Evolutionary conservation across 2,329 filamentous ascomycete genomes (phyloP).

Genomic region (Botrytis porri): DNA sequence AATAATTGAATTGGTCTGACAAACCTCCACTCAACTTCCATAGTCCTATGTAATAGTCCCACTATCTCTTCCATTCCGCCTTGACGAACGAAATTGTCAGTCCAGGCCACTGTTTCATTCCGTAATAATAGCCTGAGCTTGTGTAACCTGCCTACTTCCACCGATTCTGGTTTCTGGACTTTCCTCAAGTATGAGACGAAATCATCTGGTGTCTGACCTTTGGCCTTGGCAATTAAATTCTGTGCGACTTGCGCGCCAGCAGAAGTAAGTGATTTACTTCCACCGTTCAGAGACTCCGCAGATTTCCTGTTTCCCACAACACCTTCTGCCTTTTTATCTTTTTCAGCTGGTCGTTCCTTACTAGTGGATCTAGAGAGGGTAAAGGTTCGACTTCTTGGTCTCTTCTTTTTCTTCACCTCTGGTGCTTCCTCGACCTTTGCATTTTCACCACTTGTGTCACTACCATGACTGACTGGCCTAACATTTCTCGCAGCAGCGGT

Average conservation of each 20-base stretch:
- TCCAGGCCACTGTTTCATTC: conserved; percentile 95
- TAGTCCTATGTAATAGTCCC: conserved; percentile 80
- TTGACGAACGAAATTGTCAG: conserved; percentile 83
- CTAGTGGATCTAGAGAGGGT: conserved; percentile 45
- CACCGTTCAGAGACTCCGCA: conserved; percentile 63
- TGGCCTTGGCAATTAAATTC: conserved; percentile 63
- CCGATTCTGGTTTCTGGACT: conserved; percentile 73
- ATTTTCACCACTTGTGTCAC: conserved; percentile 41
- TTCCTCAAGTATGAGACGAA: conserved; percentile 84
- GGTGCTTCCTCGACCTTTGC: conserved; percentile 39
- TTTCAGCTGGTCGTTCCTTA: conserved; percentile 60
- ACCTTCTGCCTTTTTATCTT: conserved; percentile 67
- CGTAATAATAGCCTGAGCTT: conserved; percentile 85
- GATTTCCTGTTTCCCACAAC: conserved; percentile 68
- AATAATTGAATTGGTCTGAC: conserved; percentile 41
- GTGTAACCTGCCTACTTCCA: conserved; percentile 93
- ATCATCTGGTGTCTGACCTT: conserved; percentile 72
- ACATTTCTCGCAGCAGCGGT: conserved; percentile 49
- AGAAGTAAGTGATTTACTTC: conserved; percentile 54
- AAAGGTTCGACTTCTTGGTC: conserved; percentile 72
- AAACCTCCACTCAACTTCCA: conserved; percentile 93
- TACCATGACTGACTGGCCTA: conserved; percentile 44
- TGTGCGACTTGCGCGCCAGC: conserved; percentile 55
- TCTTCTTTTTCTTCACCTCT: conserved; percentile 48
- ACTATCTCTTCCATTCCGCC: conserved; percentile 94